phyloP scores from a whole-genome alignment of 352 stramenopile genomes.

The Globisporangium solare region DNA sequence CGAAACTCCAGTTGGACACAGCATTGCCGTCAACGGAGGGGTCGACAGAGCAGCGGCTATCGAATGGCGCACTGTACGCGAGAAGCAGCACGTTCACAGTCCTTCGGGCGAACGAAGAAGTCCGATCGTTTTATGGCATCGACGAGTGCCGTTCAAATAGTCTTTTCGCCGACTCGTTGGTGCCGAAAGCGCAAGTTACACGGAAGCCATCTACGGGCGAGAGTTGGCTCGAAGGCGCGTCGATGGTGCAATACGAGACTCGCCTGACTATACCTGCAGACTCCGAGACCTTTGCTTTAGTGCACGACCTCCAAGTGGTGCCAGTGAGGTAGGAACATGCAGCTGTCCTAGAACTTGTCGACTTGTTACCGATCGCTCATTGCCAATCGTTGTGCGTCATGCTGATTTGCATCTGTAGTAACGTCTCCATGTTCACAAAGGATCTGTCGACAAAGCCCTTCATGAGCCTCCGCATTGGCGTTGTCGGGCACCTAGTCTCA shows the following conservation, averaged over 20 bases:
- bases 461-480: not conserved
- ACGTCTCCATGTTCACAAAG: not conserved
- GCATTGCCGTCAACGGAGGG: too few relatives aligned
- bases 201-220: not conserved
- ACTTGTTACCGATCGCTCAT: not conserved
- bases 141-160: slow-evolving; percentile 33
- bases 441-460: not conserved
- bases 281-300: not conserved
- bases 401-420: slow-evolving; percentile 4
- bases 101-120: slow-evolving; percentile 30
- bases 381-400: not conserved
- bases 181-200: slow-evolving; percentile 1
- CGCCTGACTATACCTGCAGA: not conserved
- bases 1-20: slow-evolving; percentile 45
- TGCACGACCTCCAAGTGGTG: slow-evolving; percentile 16
- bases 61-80: slow-evolving; percentile 32
- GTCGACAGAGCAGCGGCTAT: too few relatives aligned
- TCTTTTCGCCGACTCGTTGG: slow-evolving; percentile 27
- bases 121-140: slow-evolving; percentile 25
- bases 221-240: slow-evolving; percentile 10
- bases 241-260: slow-evolving; percentile 4
- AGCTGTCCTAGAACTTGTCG: too few relatives aligned
- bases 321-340: slow-evolving; percentile 21
- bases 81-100: slow-evolving; percentile 35
- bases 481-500: slow-evolving; percentile 1